A percentile compares a stretch with the other conserved stretches of the same genome.
phyloP scores from a whole-genome alignment of 768 basidiomycete species.

The Kwoniella dendrophila region DNA sequence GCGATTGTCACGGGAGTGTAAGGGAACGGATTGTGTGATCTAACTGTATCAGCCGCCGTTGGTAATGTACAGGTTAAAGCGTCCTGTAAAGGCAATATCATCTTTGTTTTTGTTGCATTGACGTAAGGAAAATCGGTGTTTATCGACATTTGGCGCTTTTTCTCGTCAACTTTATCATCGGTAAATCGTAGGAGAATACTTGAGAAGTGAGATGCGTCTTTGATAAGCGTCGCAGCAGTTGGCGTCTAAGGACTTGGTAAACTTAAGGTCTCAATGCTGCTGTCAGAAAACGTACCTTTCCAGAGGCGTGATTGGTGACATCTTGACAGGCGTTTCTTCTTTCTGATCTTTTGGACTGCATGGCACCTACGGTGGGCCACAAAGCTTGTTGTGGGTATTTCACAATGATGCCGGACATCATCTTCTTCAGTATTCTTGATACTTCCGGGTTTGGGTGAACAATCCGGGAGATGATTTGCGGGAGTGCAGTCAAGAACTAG shows the following conservation, averaged over 20 bases:
- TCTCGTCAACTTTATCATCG: constrained; percentile 44
- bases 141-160: constrained; percentile 38
- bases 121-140: constrained; percentile 61
- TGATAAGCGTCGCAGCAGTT: constrained; percentile 48
- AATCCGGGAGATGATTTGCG: constrained; percentile 93
- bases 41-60: constrained; percentile 61
- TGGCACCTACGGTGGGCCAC: constrained; percentile 87
- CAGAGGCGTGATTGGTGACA: constrained; percentile 23
- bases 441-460: constrained; percentile 71
- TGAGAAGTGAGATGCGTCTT: constrained; percentile 42
- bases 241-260: background rate
- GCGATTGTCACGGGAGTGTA: constrained; percentile 72
- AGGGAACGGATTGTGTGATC: constrained; percentile 81
- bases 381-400: constrained; percentile 86
- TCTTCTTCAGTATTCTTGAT: constrained; percentile 63
- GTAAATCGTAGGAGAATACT: constrained; percentile 37
- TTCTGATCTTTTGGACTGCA: constrained; percentile 73
- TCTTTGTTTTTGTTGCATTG: constrained; percentile 59
- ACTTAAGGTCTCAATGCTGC: background rate
- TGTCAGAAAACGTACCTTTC: background rate
- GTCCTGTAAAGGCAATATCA: constrained; percentile 91
- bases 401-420: constrained; percentile 74
- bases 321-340: constrained; percentile 65
- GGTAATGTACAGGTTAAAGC: constrained; percentile 89
- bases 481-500: constrained; percentile 94